Evolutionary conservation across 371 early-diverging fungal genomes (phyloP).

Genomic region (Apophysomyces variabilis): DNA sequence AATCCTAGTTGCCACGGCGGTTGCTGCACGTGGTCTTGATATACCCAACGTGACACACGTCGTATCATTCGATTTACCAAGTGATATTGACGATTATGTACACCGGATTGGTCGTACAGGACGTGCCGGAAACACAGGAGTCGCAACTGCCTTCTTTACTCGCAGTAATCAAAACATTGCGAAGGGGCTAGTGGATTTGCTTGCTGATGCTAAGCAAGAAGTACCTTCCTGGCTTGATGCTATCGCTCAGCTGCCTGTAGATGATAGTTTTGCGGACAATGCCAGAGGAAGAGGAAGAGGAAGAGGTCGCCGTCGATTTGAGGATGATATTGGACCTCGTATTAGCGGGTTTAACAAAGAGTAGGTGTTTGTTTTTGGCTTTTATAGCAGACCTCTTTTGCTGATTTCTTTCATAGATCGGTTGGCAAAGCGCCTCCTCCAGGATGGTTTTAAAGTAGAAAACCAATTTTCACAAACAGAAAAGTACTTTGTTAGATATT

Average conservation of each 20-base stretch:
- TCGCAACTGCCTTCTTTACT: constrained; percentile 96
- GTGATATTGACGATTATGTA: constrained; percentile 93
- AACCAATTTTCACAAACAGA: not conserved
- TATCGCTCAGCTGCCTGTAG: constrained; percentile 20
- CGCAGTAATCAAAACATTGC: constrained; percentile 86
- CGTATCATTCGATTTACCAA: constrained; percentile 93
- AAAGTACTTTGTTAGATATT: not conserved
- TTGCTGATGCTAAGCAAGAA: constrained; percentile 61
- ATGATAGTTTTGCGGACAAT: not conserved
- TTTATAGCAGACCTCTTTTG: not conserved
- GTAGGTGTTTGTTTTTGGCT: not conserved
- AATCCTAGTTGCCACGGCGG: constrained; percentile 99
- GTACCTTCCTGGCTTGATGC: constrained; percentile 70
- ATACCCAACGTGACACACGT: constrained; percentile 91
- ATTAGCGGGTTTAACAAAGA: not conserved
- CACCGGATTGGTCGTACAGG: constrained; percentile 95
- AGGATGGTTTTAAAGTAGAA: not conserved
- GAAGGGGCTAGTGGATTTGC: constrained; percentile 72
- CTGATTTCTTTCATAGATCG: not conserved
- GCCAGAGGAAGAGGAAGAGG: not conserved
- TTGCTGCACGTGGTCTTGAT: constrained; percentile 98
- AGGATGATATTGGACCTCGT: constrained; percentile 1
- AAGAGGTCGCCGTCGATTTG: not conserved
- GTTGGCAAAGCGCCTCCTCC: not conserved
- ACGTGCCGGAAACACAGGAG: constrained; percentile 95